Percentiles rank a stretch among this genome's conserved stretches.
Conservation (phyloP, 1,284 basidiomycete species). For the Sporisorium exsertum region DNA sequence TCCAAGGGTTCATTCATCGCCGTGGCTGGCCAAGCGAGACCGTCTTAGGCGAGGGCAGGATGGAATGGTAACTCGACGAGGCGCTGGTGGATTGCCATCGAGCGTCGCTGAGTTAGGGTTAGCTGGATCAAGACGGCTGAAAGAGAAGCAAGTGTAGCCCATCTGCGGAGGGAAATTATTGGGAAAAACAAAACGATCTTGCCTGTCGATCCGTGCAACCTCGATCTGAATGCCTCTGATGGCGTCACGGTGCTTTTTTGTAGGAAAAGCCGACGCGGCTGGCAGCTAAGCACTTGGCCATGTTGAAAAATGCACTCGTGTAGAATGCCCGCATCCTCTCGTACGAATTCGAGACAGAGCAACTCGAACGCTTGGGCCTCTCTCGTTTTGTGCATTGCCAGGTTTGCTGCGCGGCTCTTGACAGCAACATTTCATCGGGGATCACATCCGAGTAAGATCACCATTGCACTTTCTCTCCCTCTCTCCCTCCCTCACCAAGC, state of each 20-base stretch:
- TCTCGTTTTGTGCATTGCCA: too few relatives aligned
- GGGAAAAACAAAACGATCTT: neutral
- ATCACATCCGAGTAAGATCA: too few relatives aligned
- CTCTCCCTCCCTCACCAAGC: neutral
- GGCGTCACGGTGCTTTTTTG: conserved; percentile 23
- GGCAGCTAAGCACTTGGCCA: too few relatives aligned
- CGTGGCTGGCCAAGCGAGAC: neutral
- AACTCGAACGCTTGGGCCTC: too few relatives aligned
- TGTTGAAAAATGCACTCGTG: neutral
- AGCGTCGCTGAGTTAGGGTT: too few relatives aligned
- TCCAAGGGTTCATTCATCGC: conserved; percentile 3
- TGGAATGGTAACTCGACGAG: neutral
- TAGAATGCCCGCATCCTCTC: neutral
- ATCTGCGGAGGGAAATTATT: too few relatives aligned
- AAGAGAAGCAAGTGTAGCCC: neutral
- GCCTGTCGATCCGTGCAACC: conserved; percentile 19
- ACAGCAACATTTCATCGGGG: too few relatives aligned
- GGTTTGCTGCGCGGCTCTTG: too few relatives aligned
- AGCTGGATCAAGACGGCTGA: too few relatives aligned
- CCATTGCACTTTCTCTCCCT: neutral
- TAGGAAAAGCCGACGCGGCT: neutral
- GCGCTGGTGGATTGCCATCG: too few relatives aligned
- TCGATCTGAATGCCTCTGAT: conserved; percentile 22
- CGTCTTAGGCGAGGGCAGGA: neutral
- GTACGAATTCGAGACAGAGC: neutral